Base-by-base conservation (phyloP, 2,329 filamentous ascomycete species). In the Cladobotryum mycophilum region DNA sequence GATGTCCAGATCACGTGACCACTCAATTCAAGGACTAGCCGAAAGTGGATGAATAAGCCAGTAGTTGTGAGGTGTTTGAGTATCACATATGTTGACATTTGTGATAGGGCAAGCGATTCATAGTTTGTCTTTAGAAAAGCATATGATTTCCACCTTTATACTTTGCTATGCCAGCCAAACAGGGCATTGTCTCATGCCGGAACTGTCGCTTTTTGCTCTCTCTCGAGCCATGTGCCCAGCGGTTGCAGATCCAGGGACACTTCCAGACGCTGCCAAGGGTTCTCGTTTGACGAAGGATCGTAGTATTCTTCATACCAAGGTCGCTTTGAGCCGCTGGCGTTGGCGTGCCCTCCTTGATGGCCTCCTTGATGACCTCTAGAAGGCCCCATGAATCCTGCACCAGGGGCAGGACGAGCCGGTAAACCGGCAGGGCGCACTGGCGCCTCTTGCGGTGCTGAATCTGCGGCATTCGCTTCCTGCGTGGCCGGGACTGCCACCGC, bases 231-330 rank as follows among this genome's bases (percentile, higher is more conserved):
- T 0, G 57, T 61, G 2, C 75, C 78, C 13, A 62, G 62, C 1
- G 75, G 53, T 37, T 66, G 56, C 43, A 84, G 56, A 0, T 74
- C 74, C 20, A 64, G 64, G 6, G 64, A 58, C 58, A 69, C 67
- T 64, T 85, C 81, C 17, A 85, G 66, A 8, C 62, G 65, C 46
- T 75, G 78, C 87, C 87, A 91, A 0, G 87, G 87, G 62, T 91
- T 88, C 62, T 84, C 76, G 58, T 88, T 81, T 54, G 84, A 87
- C 52, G 74, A 76, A 0, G 80, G 78, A 52, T 88, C 79, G 64
- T 89, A 90, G 64, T 87, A 88, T 35, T 75, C 81, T 37, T 76
- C 69, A 66, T 84, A 87, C 72, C 85, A 88, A 1, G 67, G 68
- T 52, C 70, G 52, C 34, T 22, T 15, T 22, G 36, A 43, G 8